phyloP scores from a whole-genome alignment of 2,329 filamentous ascomycete genomes.

The Cladophialophora yegresii region DNA sequence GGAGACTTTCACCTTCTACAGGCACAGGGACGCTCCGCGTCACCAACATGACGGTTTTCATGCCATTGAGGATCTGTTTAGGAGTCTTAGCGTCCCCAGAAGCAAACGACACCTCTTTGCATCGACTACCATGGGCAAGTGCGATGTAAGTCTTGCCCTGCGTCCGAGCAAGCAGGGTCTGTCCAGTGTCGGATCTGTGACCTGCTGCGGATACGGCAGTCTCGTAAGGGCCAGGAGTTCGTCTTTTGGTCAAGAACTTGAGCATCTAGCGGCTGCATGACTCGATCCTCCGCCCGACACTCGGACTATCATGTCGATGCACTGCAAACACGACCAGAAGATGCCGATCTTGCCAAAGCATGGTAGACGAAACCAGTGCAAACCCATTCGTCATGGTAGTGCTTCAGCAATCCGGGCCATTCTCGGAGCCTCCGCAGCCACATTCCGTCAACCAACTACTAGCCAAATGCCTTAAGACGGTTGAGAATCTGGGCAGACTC shows the following conservation, averaged over 20 bases:
- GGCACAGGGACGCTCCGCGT: background rate
- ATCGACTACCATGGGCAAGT: background rate
- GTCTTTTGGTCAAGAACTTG: background rate
- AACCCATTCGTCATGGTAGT: too few species aligned
- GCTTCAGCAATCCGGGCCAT: too few species aligned
- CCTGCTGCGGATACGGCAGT: background rate
- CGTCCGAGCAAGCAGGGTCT: background rate
- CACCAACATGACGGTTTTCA: background rate
- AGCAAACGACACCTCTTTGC: background rate
- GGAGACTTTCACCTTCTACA: background rate
- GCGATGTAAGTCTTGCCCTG: background rate
- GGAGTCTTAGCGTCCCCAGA: background rate
- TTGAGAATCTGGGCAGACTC: too few species aligned
- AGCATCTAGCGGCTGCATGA: background rate
- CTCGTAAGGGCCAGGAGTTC: background rate
- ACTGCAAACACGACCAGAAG: too few species aligned
- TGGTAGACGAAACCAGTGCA: too few species aligned
- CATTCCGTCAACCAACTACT: too few species aligned
- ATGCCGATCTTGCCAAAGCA: too few species aligned
- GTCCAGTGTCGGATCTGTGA: background rate
- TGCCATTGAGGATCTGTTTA: background rate
- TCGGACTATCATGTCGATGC: background rate
- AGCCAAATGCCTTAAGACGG: too few species aligned
- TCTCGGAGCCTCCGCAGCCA: too few species aligned
- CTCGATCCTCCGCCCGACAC: background rate